Percentiles rank a stretch among this genome's conserved stretches.
Conservation (phyloP, 78 protist genomes). For the Neovahlkampfia damariscottae region DNA sequence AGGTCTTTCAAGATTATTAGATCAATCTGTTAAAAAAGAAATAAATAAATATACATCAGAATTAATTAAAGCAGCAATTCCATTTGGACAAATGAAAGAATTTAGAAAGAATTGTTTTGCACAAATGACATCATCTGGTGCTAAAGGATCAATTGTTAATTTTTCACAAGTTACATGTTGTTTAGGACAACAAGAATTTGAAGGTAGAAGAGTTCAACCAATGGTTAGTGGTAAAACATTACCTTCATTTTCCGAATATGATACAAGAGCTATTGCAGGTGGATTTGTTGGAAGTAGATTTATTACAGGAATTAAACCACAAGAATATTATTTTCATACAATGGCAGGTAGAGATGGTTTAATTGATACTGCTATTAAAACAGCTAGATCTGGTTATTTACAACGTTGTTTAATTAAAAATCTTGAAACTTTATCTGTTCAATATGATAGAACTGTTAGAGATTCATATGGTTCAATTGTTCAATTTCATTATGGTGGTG, state of each 20-base stretch:
- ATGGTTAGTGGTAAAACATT: slow-evolving; percentile 89
- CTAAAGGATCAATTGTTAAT: slow-evolving; percentile 95
- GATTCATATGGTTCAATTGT: slow-evolving; percentile 79
- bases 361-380: slow-evolving; percentile 99
- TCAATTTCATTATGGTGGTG: slow-evolving; percentile 94
- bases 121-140: slow-evolving; percentile 90
- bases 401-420: slow-evolving; percentile 96
- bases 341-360: slow-evolving; percentile 99
- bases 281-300: slow-evolving; percentile 70
- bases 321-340: slow-evolving; percentile 95
- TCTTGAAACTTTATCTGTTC: slow-evolving; percentile 78
- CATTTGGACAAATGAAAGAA: slow-evolving; percentile 24
- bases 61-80: slow-evolving; percentile 55
- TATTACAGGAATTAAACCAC: slow-evolving; percentile 91
- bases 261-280: slow-evolving; percentile 77
- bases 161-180: slow-evolving; percentile 88
- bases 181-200: slow-evolving; percentile 95
- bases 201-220: slow-evolving; percentile 94
- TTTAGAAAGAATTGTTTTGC: slow-evolving; percentile 91
- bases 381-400: slow-evolving; percentile 91
- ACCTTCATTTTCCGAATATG: slow-evolving; percentile 45
- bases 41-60: slow-evolving; percentile 49
- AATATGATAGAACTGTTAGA: slow-evolving; percentile 79
- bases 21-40: neutral
- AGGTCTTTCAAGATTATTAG: neutral